Percentiles rank a stretch among this genome's conserved stretches.
These are phyloP conservation scores for Abortiporus biennis DNA, from an alignment of 1,284 basidiomycete genomes.

Conservation along the genomic window DNA sequence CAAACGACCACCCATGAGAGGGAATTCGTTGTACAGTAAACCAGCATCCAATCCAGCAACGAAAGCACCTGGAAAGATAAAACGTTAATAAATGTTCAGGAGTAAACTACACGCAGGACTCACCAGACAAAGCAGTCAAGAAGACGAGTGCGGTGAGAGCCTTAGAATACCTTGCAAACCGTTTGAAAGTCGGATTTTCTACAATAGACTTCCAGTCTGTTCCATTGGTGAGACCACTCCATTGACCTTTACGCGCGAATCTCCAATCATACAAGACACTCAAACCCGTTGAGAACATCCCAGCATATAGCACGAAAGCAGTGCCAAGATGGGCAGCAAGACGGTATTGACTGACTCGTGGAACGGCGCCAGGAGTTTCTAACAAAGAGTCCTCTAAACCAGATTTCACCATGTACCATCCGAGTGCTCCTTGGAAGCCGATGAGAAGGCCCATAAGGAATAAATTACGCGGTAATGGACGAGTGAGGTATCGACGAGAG, in stretches of 20 bases:
- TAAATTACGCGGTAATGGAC: slow-evolving; percentile 57
- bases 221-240: slow-evolving; percentile 34
- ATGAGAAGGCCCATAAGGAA: slow-evolving; percentile 74
- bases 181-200: slow-evolving; percentile 47
- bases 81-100: slow-evolving; percentile 5
- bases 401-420: slow-evolving; percentile 99
- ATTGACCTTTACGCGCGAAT: slow-evolving; percentile 43
- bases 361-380: slow-evolving; percentile 77
- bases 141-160: slow-evolving; percentile 75
- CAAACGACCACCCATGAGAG: slow-evolving; percentile 88
- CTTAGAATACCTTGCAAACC: slow-evolving; percentile 58
- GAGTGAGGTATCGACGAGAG: slow-evolving; percentile 54
- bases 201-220: slow-evolving; percentile 48
- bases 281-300: slow-evolving; percentile 86
- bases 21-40: slow-evolving; percentile 96
- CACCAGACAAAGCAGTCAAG: slow-evolving; percentile 86
- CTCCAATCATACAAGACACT: slow-evolving; percentile 79
- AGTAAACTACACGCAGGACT: no score
- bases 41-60: slow-evolving; percentile 98
- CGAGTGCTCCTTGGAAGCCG: slow-evolving; percentile 86
- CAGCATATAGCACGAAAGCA: slow-evolving; percentile 86
- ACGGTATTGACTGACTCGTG: slow-evolving; percentile 95
- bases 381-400: slow-evolving; percentile 84
- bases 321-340: slow-evolving; percentile 92
- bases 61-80: slow-evolving; percentile 72